Evolutionary conservation across 306 rosid species (phyloP).

Genomic region (Vachellia pachyceras): DNA sequence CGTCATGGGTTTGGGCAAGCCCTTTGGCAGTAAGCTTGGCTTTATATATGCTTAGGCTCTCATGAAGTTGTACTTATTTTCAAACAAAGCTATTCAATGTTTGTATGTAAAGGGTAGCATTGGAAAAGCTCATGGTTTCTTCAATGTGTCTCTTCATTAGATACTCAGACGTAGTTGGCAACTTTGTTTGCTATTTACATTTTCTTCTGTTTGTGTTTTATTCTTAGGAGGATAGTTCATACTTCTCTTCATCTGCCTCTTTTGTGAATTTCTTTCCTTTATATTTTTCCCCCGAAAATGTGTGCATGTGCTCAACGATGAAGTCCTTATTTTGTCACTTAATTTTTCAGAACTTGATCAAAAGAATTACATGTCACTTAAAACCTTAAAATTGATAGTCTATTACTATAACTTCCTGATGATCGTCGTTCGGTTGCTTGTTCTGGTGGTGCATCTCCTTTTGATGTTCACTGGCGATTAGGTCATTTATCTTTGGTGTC

Average conservation of each 20-base stretch:
- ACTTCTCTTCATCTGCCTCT: not conserved
- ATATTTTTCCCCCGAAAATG: not conserved
- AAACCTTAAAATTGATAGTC: not conserved
- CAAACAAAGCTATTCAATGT: not conserved
- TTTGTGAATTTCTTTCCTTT: not conserved
- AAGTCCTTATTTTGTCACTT: not conserved
- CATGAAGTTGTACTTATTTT: not conserved
- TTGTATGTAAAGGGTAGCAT: not conserved
- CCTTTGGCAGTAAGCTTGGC: not conserved
- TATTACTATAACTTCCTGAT: too few species aligned
- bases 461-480: too few species aligned
- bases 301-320: not conserved
- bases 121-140: not conserved
- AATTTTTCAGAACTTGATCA: not conserved
- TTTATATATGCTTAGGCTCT: not conserved
- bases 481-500: too few species aligned
- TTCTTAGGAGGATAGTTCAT: not conserved
- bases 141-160: not conserved
- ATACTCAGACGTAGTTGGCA: not conserved
- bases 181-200: not conserved
- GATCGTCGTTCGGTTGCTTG: too few species aligned
- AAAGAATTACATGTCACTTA: not conserved
- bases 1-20: not conserved
- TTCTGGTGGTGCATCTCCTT: too few species aligned
- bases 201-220: not conserved